A percentile compares a stretch with the other conserved stretches of the same genome.
Evolutionary conservation across 2,329 filamentous ascomycete species (phyloP).

Genomic region (Fusarium sublunatum): DNA sequence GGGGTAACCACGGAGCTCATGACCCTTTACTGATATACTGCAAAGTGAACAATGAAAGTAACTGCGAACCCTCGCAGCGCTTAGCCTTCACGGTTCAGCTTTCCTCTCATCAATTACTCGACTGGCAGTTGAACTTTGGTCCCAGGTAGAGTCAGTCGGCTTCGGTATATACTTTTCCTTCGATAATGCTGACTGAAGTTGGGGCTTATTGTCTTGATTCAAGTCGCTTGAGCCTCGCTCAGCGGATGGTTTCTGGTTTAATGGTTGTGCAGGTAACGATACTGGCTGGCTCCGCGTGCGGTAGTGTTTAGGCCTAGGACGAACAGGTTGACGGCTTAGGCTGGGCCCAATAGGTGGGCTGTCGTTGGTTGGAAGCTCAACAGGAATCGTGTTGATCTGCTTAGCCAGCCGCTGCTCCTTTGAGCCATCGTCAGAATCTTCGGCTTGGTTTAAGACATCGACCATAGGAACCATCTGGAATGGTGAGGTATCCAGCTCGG

Average conservation of each 20-base stretch:
- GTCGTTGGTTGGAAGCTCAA: slow-evolving; percentile 20
- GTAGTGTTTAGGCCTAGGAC: not conserved
- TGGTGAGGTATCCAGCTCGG: slow-evolving; percentile 24
- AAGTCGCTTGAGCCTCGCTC: not conserved
- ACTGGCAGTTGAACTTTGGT: no score
- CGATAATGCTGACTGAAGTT: no score
- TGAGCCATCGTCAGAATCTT: not conserved
- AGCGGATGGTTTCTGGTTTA: not conserved
- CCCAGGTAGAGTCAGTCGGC: no score
- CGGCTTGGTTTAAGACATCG: not conserved
- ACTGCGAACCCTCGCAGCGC: no score
- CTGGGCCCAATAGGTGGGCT: not conserved
- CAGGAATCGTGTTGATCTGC: slow-evolving; percentile 20
- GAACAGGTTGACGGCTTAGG: not conserved
- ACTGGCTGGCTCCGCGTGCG: not conserved
- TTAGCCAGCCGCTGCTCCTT: slow-evolving; percentile 6
- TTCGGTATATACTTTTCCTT: no score
- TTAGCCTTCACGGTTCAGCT: no score
- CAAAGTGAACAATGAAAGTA: no score
- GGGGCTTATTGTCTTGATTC: no score
- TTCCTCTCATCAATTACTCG: no score
- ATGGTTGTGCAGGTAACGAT: not conserved
- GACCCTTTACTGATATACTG: no score
- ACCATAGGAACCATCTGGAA: slow-evolving; percentile 16
- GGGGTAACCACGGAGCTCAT: no score